Conservation (phyloP, 1,284 basidiomycete species). For the Fistulina hepatica region DNA sequence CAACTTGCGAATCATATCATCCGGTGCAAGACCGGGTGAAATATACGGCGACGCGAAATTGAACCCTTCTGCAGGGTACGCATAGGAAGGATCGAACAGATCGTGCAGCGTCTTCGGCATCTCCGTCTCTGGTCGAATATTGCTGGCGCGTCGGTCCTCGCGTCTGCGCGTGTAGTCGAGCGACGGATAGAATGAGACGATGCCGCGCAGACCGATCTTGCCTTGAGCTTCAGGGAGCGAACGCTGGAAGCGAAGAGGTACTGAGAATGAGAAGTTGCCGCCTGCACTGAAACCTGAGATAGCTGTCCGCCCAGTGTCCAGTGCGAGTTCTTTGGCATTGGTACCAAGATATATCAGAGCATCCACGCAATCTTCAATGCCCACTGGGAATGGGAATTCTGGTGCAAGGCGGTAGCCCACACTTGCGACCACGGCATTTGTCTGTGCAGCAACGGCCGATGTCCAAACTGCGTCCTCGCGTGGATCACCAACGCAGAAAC, state of each 20-base stretch:
- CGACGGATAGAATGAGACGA: constrained; percentile 11
- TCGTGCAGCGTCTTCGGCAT: constrained; percentile 13
- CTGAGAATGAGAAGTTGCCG: constrained; percentile 12
- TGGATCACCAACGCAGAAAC: constrained; percentile 11
- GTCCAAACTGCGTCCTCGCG: constrained; percentile 13
- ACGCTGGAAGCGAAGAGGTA: constrained; percentile 9
- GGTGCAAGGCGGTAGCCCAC: constrained; percentile 71
- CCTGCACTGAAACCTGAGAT: constrained; percentile 20
- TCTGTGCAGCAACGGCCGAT: constrained; percentile 18
- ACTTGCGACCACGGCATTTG: constrained; percentile 33
- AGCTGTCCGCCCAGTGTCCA: constrained; percentile 35
- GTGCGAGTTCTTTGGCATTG: constrained; percentile 21
- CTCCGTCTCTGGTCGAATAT: constrained; percentile 11
- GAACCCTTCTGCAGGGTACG: constrained; percentile 7
- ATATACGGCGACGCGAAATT: constrained; percentile 11
- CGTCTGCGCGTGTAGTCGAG: constrained; percentile 11
- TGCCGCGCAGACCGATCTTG: too few species aligned
- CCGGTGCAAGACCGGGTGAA: constrained; percentile 12
- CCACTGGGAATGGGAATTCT: constrained; percentile 63
- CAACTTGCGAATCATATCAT: constrained; percentile 9
- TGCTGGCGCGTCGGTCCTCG: constrained; percentile 11
- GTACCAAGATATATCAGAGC: constrained; percentile 51
- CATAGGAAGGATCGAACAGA: constrained; percentile 12
- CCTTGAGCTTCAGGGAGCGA: too few species aligned
- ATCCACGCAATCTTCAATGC: constrained; percentile 62